Base-by-base conservation (phyloP, 306 rosid genomes). In the Vachellia collinsii region DNA sequence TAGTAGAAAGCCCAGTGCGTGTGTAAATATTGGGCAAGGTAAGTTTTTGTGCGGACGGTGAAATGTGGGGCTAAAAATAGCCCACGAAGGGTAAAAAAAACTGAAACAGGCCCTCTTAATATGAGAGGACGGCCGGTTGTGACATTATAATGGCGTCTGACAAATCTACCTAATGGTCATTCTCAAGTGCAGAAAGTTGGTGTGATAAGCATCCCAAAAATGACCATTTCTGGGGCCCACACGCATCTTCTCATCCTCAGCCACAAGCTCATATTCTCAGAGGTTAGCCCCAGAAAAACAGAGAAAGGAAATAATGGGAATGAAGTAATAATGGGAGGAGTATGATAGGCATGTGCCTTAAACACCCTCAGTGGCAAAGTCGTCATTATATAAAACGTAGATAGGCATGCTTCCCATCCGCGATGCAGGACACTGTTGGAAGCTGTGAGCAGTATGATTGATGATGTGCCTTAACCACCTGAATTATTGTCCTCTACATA, bases 301-400 rank as follows among this genome's bases (percentile, higher is more conserved):
- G 34, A 29, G 34, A 29, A 29, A 29, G 34, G 1, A 29, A 29
- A 29, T 29, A 2, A 51, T 51, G 9, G 17, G 9, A 51, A 6
- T 51, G 3, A 22, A 58, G 1, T 67, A 41, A 56, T 56, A 39
- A 59, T 82, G 56, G 86, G 80, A 29, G 34, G 85, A 80, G 78
- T 48, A n/a, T n/a, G n/a, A n/a, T n/a, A n/a, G n/a, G n/a, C n/a
- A n/a, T n/a, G n/a, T n/a, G n/a, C n/a, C n/a, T n/a, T n/a, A n/a
- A n/a, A n/a, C n/a, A 72, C 80, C 76, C 50, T 74, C 65, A 79
- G 80, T 79, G 80, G 78, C 84, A 76, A 76, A 76, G 77, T 77
- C 83, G 89, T 79, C 76, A 73, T 56, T 25, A 8, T 77, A 83
- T 23, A 5, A 5, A 20, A 56, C 63, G 34, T 20, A 0, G 4